Conservation (phyloP, 495 filamentous ascomycete genomes). For the Ramalina peruviana region DNA sequence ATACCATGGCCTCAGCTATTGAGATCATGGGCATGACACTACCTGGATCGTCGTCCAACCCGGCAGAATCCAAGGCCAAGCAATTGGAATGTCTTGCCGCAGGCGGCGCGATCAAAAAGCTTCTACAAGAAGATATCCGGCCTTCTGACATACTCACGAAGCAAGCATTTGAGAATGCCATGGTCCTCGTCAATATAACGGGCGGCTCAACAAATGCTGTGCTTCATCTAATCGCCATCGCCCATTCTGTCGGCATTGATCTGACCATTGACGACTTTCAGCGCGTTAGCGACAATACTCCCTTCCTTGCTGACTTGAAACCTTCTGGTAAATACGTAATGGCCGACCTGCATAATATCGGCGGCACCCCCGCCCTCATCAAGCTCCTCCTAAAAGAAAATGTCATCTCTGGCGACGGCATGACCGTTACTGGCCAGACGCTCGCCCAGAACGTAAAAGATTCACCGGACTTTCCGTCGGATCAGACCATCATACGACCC, state of each 20-base stretch:
- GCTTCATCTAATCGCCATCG: slow-evolving; percentile 91
- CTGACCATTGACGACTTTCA: slow-evolving; percentile 98
- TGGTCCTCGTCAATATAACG: slow-evolving; percentile 88
- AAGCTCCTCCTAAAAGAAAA: slow-evolving; percentile 88
- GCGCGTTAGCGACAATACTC: slow-evolving; percentile 74
- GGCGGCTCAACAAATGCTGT: slow-evolving; percentile 96
- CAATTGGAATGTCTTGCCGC: slow-evolving; percentile 71
- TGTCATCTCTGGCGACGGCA: slow-evolving; percentile 69
- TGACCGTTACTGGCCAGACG: slow-evolving; percentile 92
- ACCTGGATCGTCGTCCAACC: slow-evolving; percentile 83
- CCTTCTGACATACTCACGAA: slow-evolving; percentile 84
- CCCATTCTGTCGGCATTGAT: slow-evolving; percentile 83
- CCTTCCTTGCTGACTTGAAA: slow-evolving; percentile 92
- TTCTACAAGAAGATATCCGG: slow-evolving; percentile 76
- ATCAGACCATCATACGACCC: slow-evolving; percentile 87
- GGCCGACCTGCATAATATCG: slow-evolving; percentile 78
- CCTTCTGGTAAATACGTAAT: slow-evolving; percentile 96
- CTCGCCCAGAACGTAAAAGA: slow-evolving; percentile 79
- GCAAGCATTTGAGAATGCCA: slow-evolving; percentile 89
- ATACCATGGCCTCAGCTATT: slow-evolving; percentile 97
- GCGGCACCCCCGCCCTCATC: slow-evolving; percentile 79
- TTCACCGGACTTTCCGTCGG: slow-evolving; percentile 59
- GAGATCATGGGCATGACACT: slow-evolving; percentile 93
- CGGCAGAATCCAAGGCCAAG: slow-evolving; percentile 78
- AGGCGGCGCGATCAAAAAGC: slow-evolving; percentile 73